A percentile compares a stretch with the other conserved stretches of the same genome.
Evolutionary conservation across 768 basidiomycete species (phyloP).

Genomic region (Suillus luteus): DNA sequence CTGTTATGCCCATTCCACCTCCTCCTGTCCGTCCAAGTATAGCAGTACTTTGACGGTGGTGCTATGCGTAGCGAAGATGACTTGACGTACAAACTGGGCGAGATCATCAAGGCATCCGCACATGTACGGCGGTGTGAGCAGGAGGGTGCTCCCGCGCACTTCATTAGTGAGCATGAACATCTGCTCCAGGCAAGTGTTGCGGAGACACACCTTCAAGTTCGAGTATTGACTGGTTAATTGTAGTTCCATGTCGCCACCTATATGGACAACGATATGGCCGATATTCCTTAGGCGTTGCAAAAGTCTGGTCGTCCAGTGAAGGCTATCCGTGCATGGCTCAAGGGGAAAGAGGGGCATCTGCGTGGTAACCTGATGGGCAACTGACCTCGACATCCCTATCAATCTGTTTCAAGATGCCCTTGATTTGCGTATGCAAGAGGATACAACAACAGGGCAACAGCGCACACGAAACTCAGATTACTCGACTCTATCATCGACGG

Average conservation of each 20-base stretch:
- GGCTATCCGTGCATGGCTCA: constrained; percentile 95
- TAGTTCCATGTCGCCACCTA: constrained; percentile 99
- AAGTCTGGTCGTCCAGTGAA: constrained; percentile 98
- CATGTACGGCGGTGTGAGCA: too few species aligned
- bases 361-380: constrained; percentile 99
- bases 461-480: too few species aligned
- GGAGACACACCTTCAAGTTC: background rate
- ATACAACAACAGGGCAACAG: too few species aligned
- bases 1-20: constrained; percentile 95
- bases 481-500: too few species aligned
- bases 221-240: background rate
- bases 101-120: too few species aligned
- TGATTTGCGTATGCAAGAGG: too few species aligned
- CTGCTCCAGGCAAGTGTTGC: constrained; percentile 76
- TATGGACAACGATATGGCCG: constrained; percentile 99
- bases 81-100: constrained; percentile 87
- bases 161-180: constrained; percentile 95
- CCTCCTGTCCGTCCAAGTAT: constrained; percentile 98
- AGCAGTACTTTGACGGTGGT: constrained; percentile 93
- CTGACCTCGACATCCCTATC: too few species aligned
- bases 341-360: constrained; percentile 98
- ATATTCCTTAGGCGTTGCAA: constrained; percentile 95
- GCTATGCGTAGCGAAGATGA: constrained; percentile 98
- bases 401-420: too few species aligned
- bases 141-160: constrained; percentile 49